A percentile compares a stretch with the other conserved stretches of the same genome.
phyloP scores from a whole-genome alignment of 495 filamentous ascomycete genomes.

The Podospora comata region DNA sequence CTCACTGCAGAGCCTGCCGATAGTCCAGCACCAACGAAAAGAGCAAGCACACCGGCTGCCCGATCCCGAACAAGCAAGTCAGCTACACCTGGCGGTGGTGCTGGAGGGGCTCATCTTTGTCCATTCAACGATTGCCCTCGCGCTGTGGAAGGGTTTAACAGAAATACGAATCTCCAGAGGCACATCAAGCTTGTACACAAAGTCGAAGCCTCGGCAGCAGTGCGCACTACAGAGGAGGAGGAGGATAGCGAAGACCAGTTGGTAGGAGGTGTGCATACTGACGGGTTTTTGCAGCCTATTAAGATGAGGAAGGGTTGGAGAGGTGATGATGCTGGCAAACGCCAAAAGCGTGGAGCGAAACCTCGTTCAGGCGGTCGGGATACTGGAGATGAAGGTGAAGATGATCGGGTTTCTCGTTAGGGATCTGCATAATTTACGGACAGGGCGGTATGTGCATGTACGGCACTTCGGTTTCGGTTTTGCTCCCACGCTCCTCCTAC shows the following conservation, averaged over 20 bases:
- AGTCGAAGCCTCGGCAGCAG: conserved; percentile 1
- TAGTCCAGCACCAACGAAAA: neutral
- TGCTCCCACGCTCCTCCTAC: neutral
- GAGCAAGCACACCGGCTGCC: neutral
- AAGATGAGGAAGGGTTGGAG: conserved; percentile 36
- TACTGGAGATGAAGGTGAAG: neutral
- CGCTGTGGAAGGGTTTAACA: conserved; percentile 17
- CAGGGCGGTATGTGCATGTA: neutral
- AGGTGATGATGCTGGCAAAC: conserved; percentile 15
- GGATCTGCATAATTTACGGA: neutral
- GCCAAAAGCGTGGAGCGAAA: neutral
- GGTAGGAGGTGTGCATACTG: conserved; percentile 51
- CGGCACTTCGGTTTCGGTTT: neutral
- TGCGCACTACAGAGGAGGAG: neutral
- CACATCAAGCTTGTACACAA: conserved; percentile 38
- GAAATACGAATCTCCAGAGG: conserved; percentile 23
- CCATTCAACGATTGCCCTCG: conserved; percentile 21
- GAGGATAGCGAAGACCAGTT: conserved; percentile 44
- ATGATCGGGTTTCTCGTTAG: neutral
- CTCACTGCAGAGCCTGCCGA: neutral
- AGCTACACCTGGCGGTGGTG: conserved; percentile 3
- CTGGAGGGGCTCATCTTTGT: conserved; percentile 20
- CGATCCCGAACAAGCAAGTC: conserved; percentile 6
- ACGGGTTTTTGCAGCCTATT: conserved; percentile 49
- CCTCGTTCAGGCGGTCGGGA: neutral